A percentile compares a stretch with the other conserved stretches of the same genome.
These are phyloP conservation scores for Pezicula carpinea DNA, from an alignment of 2,329 filamentous ascomycete species.

Conservation along the genomic window DNA sequence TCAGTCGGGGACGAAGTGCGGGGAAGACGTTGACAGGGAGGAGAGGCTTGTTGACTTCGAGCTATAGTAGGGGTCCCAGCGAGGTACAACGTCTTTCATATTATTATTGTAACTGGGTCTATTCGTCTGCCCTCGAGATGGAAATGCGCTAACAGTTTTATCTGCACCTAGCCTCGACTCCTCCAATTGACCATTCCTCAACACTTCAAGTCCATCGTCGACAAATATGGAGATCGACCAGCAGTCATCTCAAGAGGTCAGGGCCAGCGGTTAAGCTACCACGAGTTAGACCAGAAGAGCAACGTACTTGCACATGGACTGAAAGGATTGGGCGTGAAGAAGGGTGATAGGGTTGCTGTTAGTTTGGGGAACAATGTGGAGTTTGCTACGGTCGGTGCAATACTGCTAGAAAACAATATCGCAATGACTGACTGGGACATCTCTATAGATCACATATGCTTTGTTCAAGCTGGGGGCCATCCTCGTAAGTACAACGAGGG, in stretches of 20 bases:
- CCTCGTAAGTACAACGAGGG: constrained; percentile 46
- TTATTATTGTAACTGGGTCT: constrained; percentile 2
- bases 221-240: constrained; percentile 56
- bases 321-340: constrained; percentile 64
- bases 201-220: constrained; percentile 65
- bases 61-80: constrained; percentile 28
- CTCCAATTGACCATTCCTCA: constrained; percentile 65
- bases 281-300: constrained; percentile 68
- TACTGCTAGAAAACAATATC: not conserved
- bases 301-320: constrained; percentile 72
- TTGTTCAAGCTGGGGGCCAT: constrained; percentile 93
- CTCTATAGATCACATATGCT: constrained; percentile 64
- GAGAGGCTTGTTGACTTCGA: constrained; percentile 27
- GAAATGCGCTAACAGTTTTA: not conserved
- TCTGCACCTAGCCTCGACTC: constrained; percentile 52
- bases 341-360: constrained; percentile 81
- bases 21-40: not conserved
- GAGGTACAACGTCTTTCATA: constrained; percentile 22
- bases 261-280: constrained; percentile 62
- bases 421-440: constrained; percentile 14
- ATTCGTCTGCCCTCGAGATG: not conserved
- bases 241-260: constrained; percentile 52
- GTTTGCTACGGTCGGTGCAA: constrained; percentile 63
- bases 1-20: not conserved
- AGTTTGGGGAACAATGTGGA: constrained; percentile 82